phyloP scores from a whole-genome alignment of 2,329 filamentous ascomycete species.

The Juglanconis oblonga region DNA sequence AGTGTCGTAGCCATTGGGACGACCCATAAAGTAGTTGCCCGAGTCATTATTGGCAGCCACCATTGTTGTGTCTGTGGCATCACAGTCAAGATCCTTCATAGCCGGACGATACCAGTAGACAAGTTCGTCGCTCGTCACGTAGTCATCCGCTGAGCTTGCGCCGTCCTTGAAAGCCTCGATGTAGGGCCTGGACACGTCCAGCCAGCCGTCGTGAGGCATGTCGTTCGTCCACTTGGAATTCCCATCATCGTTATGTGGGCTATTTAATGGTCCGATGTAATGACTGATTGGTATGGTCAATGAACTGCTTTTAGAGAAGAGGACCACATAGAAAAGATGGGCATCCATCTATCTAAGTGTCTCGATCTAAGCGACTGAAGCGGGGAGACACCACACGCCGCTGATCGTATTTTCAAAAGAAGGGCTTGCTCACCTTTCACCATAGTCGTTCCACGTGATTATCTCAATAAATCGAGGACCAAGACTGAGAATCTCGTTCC shows the following conservation, averaged over 20 bases:
- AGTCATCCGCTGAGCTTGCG: constrained; percentile 28
- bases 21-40: constrained; percentile 51
- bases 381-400: no score
- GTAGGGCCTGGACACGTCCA: constrained; percentile 51
- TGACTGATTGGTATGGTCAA: constrained; percentile 27
- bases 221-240: constrained; percentile 49
- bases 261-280: constrained; percentile 48
- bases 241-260: constrained; percentile 38
- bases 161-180: constrained; percentile 51
- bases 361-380: no score
- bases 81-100: constrained; percentile 43
- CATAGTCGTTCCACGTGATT: constrained; percentile 48
- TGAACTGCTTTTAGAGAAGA: not conserved
- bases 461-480: constrained; percentile 46
- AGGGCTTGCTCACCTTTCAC: constrained; percentile 36
- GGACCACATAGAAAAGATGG: no score
- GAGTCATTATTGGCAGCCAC: constrained; percentile 39
- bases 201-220: constrained; percentile 51
- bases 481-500: constrained; percentile 45
- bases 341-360: no score
- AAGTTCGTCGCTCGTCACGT: constrained; percentile 46
- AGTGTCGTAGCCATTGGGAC: constrained; percentile 47
- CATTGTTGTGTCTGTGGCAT: constrained; percentile 49
- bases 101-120: constrained; percentile 57
- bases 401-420: no score